Conservation (phyloP, 345 rosid species). For the Hibiscus tridactylites region DNA sequence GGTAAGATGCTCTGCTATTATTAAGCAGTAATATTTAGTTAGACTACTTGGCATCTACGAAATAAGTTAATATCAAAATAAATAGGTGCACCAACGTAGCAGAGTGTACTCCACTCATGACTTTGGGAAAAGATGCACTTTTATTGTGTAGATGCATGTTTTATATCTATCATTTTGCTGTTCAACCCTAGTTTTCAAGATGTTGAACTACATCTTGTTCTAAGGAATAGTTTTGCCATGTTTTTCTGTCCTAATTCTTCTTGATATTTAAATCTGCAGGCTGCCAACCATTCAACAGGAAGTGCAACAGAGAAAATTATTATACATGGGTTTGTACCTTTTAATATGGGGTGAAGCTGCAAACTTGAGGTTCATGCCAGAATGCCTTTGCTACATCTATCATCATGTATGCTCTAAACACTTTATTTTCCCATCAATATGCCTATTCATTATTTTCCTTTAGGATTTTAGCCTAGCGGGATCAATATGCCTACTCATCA, state of each 20-base stretch:
- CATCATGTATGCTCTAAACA: conserved; percentile 72
- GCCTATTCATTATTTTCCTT: background rate
- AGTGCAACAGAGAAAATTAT: conserved; percentile 91
- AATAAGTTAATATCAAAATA: background rate
- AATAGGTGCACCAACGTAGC: background rate
- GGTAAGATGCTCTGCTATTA: conserved; percentile 42
- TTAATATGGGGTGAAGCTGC: conserved; percentile 99
- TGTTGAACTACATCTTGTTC: background rate
- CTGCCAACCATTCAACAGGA: conserved; percentile 99
- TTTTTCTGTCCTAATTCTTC: conserved; percentile 10
- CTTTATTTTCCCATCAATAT: conserved; percentile 7
- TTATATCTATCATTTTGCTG: background rate
- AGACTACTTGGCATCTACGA: background rate
- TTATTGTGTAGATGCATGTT: background rate
- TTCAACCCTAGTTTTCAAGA: background rate
- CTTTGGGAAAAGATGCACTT: background rate
- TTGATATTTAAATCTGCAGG: conserved; percentile 39
- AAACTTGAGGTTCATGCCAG: conserved; percentile 98
- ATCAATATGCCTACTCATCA: background rate
- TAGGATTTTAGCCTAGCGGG: background rate
- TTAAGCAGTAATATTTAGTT: background rate
- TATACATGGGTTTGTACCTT: conserved; percentile 94
- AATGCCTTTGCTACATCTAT: conserved; percentile 96
- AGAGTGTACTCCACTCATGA: background rate
- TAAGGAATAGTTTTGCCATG: background rate